Conservation (phyloP, 106 monocot genomes). For the Iris macrosiphon region DNA sequence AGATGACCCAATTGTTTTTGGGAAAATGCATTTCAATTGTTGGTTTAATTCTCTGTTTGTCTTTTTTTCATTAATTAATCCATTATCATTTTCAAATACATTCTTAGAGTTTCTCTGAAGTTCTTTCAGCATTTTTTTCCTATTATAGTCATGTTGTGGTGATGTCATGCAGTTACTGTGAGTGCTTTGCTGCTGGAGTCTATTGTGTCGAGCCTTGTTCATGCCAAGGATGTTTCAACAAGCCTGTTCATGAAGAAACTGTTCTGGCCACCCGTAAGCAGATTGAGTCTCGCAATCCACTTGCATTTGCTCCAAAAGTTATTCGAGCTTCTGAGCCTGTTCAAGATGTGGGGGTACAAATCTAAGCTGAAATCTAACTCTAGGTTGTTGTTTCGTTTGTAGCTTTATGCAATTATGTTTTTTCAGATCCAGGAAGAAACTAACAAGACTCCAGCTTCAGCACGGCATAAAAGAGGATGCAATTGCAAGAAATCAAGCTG, state of each 20-base stretch:
- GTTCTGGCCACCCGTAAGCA: slow-evolving; percentile 57
- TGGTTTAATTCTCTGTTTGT: too few species aligned
- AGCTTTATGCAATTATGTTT: background rate
- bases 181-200: slow-evolving; percentile 73
- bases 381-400: background rate
- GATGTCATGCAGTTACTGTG: slow-evolving; percentile 50
- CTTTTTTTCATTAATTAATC: too few species aligned
- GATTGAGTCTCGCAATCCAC: slow-evolving; percentile 51
- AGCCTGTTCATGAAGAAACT: slow-evolving; percentile 36
- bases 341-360: slow-evolving; percentile 22
- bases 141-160: background rate
- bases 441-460: slow-evolving; percentile 62
- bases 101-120: too few species aligned
- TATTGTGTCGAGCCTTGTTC: slow-evolving; percentile 62
- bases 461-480: slow-evolving; percentile 66
- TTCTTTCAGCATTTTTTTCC: background rate
- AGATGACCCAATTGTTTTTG: too few species aligned
- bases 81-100: too few species aligned
- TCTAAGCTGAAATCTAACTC: background rate
- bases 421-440: slow-evolving; percentile 36
- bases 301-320: slow-evolving; percentile 71
- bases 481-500: slow-evolving; percentile 92
- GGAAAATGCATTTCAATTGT: too few species aligned
- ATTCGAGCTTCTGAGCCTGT: slow-evolving; percentile 21
- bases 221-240: slow-evolving; percentile 81